Evolutionary conservation across 306 rosid genomes (phyloP).

Genomic region (Senna tora): DNA sequence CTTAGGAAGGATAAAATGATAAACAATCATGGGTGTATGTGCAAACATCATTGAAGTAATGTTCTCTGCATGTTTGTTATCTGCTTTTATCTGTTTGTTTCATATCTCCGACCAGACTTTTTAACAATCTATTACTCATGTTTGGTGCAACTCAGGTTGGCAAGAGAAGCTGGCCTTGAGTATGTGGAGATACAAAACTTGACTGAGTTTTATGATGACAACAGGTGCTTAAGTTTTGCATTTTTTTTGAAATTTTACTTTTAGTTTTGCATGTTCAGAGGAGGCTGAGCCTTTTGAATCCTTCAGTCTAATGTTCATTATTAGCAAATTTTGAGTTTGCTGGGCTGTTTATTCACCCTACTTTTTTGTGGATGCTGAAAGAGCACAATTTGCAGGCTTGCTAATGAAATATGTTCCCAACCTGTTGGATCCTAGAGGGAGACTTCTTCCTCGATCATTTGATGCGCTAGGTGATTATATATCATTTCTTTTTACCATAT

Average conservation of each 20-base stretch:
- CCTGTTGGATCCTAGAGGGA: conserved; percentile 87
- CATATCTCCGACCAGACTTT: conserved; percentile 20
- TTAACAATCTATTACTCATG: conserved; percentile 21
- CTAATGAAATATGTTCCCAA: conserved; percentile 64
- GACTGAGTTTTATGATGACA: conserved; percentile 92
- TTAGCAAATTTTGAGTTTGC: conserved; percentile 24
- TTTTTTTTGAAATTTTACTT: conserved; percentile 7
- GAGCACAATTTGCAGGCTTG: conserved; percentile 83
- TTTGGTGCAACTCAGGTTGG: conserved; percentile 66
- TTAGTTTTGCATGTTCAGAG: not conserved
- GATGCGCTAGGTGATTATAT: conserved; percentile 76
- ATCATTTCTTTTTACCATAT: conserved; percentile 16
- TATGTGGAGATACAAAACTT: conserved; percentile 92
- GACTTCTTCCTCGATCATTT: conserved; percentile 89
- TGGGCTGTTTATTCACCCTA: conserved; percentile 33
- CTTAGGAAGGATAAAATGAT: not conserved
- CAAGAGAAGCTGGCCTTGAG: conserved; percentile 98
- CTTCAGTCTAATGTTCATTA: conserved; percentile 25
- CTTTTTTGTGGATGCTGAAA: conserved; percentile 42
- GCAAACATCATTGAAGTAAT: not conserved
- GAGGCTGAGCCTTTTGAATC: conserved; percentile 23
- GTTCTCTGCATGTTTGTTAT: not conserved
- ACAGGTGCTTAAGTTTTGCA: conserved; percentile 59
- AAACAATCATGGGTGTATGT: not conserved
- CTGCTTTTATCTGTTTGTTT: conserved; percentile 19